phyloP scores from a whole-genome alignment of 2,329 filamentous ascomycete species.

The Chalaropsis thielavioides region DNA sequence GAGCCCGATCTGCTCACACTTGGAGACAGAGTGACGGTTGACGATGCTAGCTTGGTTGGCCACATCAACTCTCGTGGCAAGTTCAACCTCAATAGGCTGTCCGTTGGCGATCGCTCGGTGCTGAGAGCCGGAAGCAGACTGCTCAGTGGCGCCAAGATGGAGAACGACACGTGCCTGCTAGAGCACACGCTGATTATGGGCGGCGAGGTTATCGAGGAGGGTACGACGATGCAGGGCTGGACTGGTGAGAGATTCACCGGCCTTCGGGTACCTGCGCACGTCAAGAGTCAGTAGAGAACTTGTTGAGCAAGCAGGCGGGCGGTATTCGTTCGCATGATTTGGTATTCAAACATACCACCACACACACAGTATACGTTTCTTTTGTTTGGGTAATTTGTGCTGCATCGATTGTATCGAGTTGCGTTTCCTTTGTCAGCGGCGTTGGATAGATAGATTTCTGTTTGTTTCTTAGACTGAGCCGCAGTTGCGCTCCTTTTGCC shows the following conservation, averaged over 20 bases:
- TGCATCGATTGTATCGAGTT: not conserved
- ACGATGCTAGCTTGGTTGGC: slow-evolving; percentile 41
- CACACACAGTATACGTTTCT: too few species aligned
- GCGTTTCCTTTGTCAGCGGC: not conserved
- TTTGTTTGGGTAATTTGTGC: too few species aligned
- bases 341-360: too few species aligned
- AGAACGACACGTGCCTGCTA: slow-evolving; percentile 36
- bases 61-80: slow-evolving; percentile 44
- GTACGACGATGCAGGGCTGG: slow-evolving; percentile 40
- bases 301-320: not conserved
- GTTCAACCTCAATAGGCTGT: slow-evolving; percentile 38
- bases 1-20: slow-evolving; percentile 42
- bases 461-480: not conserved
- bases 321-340: not conserved
- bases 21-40: slow-evolving; percentile 38
- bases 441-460: not conserved
- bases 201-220: slow-evolving; percentile 39
- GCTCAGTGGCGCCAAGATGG: slow-evolving; percentile 39
- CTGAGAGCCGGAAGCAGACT: slow-evolving; percentile 37
- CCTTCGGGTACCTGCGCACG: slow-evolving; percentile 10
- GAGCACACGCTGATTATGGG: slow-evolving; percentile 45
- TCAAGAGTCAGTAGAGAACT: not conserved
- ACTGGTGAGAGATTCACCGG: slow-evolving; percentile 32
- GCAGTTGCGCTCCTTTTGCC: not conserved
- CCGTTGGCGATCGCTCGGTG: slow-evolving; percentile 38